phyloP scores from a whole-genome alignment of 1,139 yeast genomes.

The Diutina neorugosa region DNA sequence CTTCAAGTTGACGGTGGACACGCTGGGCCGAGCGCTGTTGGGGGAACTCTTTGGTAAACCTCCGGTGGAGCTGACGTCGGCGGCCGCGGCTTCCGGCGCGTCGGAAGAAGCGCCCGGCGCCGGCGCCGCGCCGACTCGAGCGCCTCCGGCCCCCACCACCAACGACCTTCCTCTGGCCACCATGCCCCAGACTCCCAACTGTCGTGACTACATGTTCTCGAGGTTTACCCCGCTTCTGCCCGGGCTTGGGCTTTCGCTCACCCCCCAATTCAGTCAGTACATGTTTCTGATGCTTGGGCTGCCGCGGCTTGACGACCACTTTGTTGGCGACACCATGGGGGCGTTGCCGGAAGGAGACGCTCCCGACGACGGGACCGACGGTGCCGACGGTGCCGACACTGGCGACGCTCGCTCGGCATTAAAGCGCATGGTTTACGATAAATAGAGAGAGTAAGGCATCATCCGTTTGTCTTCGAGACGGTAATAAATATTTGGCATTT shows the following conservation, averaged over 20 bases:
- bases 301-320: constrained; percentile 3
- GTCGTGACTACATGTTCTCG: constrained; percentile 3
- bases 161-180: constrained; percentile 5
- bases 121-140: neutral
- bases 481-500: neutral
- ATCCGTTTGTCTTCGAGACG: too few species aligned
- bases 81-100: neutral
- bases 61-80: neutral
- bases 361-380: neutral
- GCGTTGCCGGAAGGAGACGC: neutral
- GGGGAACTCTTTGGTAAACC: neutral
- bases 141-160: constrained; percentile 3
- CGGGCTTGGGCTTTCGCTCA: constrained; percentile 18
- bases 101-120: neutral
- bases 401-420: constrained; percentile 3
- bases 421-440: constrained; percentile 3
- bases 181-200: constrained; percentile 8
- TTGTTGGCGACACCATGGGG: neutral
- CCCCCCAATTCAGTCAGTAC: constrained; percentile 33
- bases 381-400: neutral
- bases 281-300: constrained; percentile 29
- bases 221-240: constrained; percentile 5
- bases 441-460: too few species aligned
- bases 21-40: constrained; percentile 4
- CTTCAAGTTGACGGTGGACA: constrained; percentile 1